phyloP scores from a whole-genome alignment of 2,329 filamentous ascomycete genomes.

The Hymenoscyphus albidus region DNA sequence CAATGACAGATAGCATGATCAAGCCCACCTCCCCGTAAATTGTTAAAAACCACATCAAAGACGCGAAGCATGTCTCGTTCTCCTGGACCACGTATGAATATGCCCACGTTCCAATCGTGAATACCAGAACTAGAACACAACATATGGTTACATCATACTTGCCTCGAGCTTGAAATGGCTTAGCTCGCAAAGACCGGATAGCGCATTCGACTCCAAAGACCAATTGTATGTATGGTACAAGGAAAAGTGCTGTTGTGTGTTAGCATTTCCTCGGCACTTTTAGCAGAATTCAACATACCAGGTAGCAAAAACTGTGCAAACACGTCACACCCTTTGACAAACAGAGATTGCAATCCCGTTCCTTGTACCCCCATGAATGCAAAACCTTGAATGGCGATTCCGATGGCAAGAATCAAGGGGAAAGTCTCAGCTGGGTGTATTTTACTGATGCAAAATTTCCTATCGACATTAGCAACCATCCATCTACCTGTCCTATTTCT shows the following conservation, averaged over 20 bases:
- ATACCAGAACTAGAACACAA: conserved; percentile 46
- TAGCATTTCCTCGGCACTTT: conserved; percentile 14
- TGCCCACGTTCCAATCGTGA: conserved; percentile 54
- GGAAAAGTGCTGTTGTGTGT: conserved; percentile 55
- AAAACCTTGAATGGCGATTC: conserved; percentile 55
- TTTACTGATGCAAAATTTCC: conserved; percentile 33
- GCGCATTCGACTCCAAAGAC: conserved; percentile 62
- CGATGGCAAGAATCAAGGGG: conserved; percentile 56
- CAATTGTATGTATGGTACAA: conserved; percentile 62
- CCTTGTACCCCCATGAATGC: conserved; percentile 55
- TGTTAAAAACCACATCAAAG: conserved; percentile 63
- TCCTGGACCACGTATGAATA: conserved; percentile 54
- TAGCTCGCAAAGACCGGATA: conserved; percentile 49
- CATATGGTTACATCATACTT: conserved; percentile 60
- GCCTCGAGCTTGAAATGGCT: conserved; percentile 54
- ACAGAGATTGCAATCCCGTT: conserved; percentile 48
- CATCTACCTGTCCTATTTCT: conserved; percentile 38
- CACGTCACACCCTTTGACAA: conserved; percentile 49
- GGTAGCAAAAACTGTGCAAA: conserved; percentile 58
- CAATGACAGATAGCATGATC: conserved; percentile 48
- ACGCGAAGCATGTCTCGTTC: conserved; percentile 60
- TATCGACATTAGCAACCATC: conserved; percentile 25
- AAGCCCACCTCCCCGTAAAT: conserved; percentile 57
- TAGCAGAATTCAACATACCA: conserved; percentile 41
- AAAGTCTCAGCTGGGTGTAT: conserved; percentile 38